Base-by-base conservation (phyloP, 139 green algal genomes). In the Chlorella sp. region DNA sequence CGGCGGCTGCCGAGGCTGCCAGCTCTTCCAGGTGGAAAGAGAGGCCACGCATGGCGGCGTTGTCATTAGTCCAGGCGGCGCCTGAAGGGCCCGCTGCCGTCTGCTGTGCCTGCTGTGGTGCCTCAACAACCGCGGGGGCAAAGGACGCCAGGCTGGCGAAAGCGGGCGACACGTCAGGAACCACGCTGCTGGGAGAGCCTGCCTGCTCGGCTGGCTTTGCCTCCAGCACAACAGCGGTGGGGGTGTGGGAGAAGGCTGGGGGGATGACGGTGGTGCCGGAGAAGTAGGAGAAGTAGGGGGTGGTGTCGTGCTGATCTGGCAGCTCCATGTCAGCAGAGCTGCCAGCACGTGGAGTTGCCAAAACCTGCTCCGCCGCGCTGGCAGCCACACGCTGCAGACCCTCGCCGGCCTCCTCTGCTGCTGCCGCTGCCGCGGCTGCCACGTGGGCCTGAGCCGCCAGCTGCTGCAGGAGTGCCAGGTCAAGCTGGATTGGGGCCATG, bases 51-150 rank as follows among this genome's bases (percentile, higher is more conserved):
- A 81, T 21, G 4, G 85, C 85, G 32, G 85, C 89, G 34, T 92
- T 89, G 73, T 92, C 83, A 12, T n/a, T 85, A 42, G 88, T 91
- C 88, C 88, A 91, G 0, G 80, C 87, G 9, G 60, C 61, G 48
- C 48, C 53, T 0, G 53, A 42, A 3, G 79, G 28, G 34, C 57
- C 61, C 32, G 57, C 82, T n/a, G 57, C 60, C 34, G 61, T 32
- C 82, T 26, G 82, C 60, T n/a, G 82, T 57, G 48, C 48, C 48
- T 30, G 82, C 60, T 7, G 60, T 60, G 64, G 21, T 2, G 64
- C 11, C 21, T 28, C 21, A 34, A 48, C n/a, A 34, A 32, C n/a
- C 2, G 64, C 42, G 3, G 42, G 42, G 3, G 42, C 79, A 68
- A 85, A 85, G 30, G 48, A 28, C 36, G 42, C 28, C 42, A 71